These are phyloP conservation scores for Naganishia liquefaciens DNA, from an alignment of 1,284 basidiomycete species.

Conservation along the genomic window DNA sequence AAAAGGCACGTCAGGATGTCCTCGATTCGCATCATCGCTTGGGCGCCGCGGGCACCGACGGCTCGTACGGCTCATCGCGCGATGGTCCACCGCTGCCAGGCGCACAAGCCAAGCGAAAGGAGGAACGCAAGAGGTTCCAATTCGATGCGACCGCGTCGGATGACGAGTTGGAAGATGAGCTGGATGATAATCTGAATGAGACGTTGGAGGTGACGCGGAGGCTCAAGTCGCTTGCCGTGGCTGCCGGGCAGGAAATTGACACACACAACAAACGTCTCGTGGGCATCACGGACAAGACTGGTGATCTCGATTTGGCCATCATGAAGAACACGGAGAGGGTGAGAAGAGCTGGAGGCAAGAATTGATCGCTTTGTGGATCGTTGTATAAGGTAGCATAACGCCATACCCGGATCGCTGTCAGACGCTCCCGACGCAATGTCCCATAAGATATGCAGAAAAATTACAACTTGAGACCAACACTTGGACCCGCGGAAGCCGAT, in stretches of 20 bases:
- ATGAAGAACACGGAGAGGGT: slow-evolving; percentile 53
- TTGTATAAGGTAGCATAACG: slow-evolving; percentile 2
- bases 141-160: slow-evolving; percentile 95
- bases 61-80: slow-evolving; percentile 9
- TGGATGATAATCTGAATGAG: slow-evolving; percentile 90
- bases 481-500: slow-evolving; percentile 21
- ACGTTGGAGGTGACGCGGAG: slow-evolving; percentile 76
- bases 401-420: neutral
- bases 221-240: slow-evolving; percentile 78
- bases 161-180: slow-evolving; percentile 75
- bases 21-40: slow-evolving; percentile 83
- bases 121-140: slow-evolving; percentile 81
- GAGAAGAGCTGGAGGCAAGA: slow-evolving; percentile 42
- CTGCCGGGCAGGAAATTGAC: slow-evolving; percentile 57
- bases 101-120: slow-evolving; percentile 57
- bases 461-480: slow-evolving; percentile 31
- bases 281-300: slow-evolving; percentile 55
- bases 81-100: slow-evolving; percentile 40
- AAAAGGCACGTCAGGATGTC: slow-evolving; percentile 81
- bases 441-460: neutral
- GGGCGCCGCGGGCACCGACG: slow-evolving; percentile 60
- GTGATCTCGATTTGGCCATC: slow-evolving; percentile 52
- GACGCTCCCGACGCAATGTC: neutral
- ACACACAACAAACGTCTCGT: slow-evolving; percentile 52
- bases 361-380: neutral